phyloP scores from a whole-genome alignment of 2,329 filamentous ascomycete genomes.

The Periglandula ipomoeae region DNA sequence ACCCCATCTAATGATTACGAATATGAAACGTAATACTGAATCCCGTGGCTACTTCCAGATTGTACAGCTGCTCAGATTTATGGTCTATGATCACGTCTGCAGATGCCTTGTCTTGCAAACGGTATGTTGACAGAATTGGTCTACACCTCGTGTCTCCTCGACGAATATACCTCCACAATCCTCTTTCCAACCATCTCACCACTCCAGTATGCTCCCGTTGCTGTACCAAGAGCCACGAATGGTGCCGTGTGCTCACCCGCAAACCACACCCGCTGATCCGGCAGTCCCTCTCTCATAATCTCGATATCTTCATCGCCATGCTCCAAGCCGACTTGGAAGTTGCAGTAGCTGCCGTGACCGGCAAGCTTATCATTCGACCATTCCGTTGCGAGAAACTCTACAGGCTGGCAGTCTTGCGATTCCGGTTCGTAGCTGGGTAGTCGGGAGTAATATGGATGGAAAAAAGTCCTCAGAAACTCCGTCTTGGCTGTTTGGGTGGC shows the following conservation, averaged over 20 bases:
- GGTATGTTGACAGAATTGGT: too few species aligned
- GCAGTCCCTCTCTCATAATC: conserved; percentile 51
- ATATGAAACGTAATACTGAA: too few species aligned
- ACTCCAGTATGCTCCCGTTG: conserved; percentile 86
- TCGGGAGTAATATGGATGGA: conserved; percentile 67
- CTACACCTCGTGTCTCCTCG: not conserved
- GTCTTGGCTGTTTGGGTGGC: conserved; percentile 37
- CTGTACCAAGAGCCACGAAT: conserved; percentile 80
- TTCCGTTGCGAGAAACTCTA: conserved; percentile 56
- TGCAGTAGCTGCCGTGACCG: conserved; percentile 74
- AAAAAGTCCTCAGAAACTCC: conserved; percentile 52
- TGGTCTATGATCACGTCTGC: too few species aligned
- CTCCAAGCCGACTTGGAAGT: conserved; percentile 70
- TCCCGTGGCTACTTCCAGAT: too few species aligned
- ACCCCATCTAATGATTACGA: not conserved
- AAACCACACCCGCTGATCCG: conserved; percentile 67
- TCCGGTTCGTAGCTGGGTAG: conserved; percentile 56
- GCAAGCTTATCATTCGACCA: conserved; percentile 75
- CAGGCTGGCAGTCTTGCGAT: conserved; percentile 51
- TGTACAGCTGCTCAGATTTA: too few species aligned
- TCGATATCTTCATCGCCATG: conserved; percentile 65
- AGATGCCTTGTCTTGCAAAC: too few species aligned
- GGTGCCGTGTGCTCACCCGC: conserved; percentile 87
- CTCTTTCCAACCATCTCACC: conserved; percentile 68
- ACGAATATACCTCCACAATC: conserved; percentile 46